Percentiles rank a stretch among this genome's conserved stretches.
These are phyloP conservation scores for Colletotrichum sp. DNA, from an alignment of 2,329 filamentous ascomycete genomes.

Conservation along the genomic window DNA sequence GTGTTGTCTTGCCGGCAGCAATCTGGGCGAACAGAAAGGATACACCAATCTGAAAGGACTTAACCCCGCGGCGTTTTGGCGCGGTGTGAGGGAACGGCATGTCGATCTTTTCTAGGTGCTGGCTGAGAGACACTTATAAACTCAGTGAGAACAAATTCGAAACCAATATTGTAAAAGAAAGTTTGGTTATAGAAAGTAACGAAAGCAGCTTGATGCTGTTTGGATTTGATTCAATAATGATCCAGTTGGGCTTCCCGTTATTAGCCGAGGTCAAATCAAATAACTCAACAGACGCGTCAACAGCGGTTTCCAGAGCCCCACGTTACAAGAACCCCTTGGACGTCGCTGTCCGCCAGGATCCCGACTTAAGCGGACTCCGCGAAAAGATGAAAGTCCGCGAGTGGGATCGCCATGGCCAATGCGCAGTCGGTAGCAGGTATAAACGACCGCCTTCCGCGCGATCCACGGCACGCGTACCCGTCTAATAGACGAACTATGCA, in stretches of 20 bases:
- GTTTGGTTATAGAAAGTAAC: background rate
- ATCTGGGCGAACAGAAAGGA: background rate
- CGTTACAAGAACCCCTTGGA: background rate
- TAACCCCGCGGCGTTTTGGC: background rate
- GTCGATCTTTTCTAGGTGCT: background rate
- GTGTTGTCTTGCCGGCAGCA: background rate
- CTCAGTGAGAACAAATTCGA: background rate
- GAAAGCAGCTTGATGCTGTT: background rate
- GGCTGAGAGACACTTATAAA: background rate
- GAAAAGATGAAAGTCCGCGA: background rate
- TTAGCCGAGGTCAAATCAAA: background rate
- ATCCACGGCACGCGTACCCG: background rate
- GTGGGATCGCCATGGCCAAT: background rate
- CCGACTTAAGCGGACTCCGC: background rate
- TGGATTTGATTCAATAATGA: background rate
- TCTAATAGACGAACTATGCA: background rate
- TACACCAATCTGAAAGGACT: background rate
- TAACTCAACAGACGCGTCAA: background rate
- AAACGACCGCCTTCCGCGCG: background rate
- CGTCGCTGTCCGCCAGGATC: background rate
- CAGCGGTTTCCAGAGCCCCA: background rate
- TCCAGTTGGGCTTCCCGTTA: background rate
- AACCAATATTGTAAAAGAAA: background rate
- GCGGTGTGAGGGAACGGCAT: background rate
- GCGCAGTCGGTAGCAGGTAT: background rate